These are phyloP conservation scores for Leishmania gerbilli DNA, from an alignment of 208 protist genomes.

Conservation along the genomic window DNA sequence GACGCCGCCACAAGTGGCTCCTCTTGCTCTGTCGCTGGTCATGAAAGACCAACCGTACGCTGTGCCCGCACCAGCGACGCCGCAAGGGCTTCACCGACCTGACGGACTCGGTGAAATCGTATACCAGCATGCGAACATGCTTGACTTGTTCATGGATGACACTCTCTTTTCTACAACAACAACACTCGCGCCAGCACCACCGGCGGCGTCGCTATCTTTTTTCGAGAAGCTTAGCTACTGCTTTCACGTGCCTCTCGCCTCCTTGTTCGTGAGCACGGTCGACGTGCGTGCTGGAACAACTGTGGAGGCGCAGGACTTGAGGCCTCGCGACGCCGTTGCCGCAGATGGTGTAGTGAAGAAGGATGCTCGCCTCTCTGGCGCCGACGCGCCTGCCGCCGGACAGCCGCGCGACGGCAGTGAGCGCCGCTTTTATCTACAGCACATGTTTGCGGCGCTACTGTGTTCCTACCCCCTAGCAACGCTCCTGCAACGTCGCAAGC, in stretches of 20 bases:
- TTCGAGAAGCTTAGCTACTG: slow-evolving; percentile 28
- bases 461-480: slow-evolving; percentile 58
- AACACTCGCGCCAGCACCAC: background rate
- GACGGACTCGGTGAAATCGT: background rate
- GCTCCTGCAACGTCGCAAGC: slow-evolving; percentile 77
- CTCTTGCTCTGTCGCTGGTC: background rate
- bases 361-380: background rate
- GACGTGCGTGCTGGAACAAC: slow-evolving; percentile 1
- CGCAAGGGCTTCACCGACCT: background rate
- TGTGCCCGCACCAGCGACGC: too few relatives aligned
- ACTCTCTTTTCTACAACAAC: background rate
- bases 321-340: background rate
- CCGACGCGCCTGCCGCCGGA: background rate
- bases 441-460: slow-evolving; percentile 45
- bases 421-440: slow-evolving; percentile 67
- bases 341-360: too few relatives aligned
- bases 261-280: slow-evolving; percentile 45
- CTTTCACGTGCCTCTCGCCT: slow-evolving; percentile 60
- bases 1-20: background rate
- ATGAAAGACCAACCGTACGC: background rate
- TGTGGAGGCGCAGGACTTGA: too few relatives aligned
- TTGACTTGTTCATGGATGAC: background rate
- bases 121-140: background rate
- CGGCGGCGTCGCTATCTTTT: slow-evolving; percentile 3
- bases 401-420: slow-evolving; percentile 11